phyloP scores from a whole-genome alignment of 371 early-diverging fungal genomes.

The Apophysomyces variabilis region DNA sequence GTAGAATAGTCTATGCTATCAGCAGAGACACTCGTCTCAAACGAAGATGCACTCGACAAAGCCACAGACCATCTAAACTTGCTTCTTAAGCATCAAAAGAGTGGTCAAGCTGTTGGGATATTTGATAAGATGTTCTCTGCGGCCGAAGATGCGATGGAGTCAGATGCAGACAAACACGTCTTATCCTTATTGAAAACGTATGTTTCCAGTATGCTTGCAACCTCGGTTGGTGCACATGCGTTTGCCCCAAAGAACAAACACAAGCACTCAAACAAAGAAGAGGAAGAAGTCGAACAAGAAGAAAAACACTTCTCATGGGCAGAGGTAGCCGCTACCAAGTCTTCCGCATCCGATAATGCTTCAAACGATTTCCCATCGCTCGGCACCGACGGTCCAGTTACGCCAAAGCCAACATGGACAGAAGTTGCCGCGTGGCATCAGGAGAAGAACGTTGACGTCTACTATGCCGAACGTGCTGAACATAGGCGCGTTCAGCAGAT shows the following conservation, averaged over 20 bases:
- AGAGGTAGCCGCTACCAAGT: constrained; percentile 36
- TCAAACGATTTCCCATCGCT: constrained; percentile 1
- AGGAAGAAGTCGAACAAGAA: constrained; percentile 25
- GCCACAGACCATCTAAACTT: constrained; percentile 21
- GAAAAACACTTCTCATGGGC: constrained; percentile 28
- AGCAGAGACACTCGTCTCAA: constrained; percentile 15
- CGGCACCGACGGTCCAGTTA: background rate
- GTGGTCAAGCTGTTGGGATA: constrained; percentile 16
- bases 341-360: constrained; percentile 19
- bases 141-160: constrained; percentile 43
- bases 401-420: constrained; percentile 11
- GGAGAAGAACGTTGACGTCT: constrained; percentile 17
- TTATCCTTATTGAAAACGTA: constrained; percentile 25
- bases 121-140: constrained; percentile 42
- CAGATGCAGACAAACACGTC: constrained; percentile 46
- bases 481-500: constrained; percentile 18
- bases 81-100: constrained; percentile 22
- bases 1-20: constrained; percentile 23
- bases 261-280: constrained; percentile 1
- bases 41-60: constrained; percentile 15
- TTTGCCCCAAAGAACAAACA: constrained; percentile 15
- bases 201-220: constrained; percentile 20
- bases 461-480: constrained; percentile 19
- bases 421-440: constrained; percentile 16
- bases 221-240: constrained; percentile 19